Evolutionary conservation across 2,329 filamentous ascomycete species (phyloP), one percentile per base, ranked within the genome.

Genomic region (Chrysoporthe deuterocubensis): DNA sequence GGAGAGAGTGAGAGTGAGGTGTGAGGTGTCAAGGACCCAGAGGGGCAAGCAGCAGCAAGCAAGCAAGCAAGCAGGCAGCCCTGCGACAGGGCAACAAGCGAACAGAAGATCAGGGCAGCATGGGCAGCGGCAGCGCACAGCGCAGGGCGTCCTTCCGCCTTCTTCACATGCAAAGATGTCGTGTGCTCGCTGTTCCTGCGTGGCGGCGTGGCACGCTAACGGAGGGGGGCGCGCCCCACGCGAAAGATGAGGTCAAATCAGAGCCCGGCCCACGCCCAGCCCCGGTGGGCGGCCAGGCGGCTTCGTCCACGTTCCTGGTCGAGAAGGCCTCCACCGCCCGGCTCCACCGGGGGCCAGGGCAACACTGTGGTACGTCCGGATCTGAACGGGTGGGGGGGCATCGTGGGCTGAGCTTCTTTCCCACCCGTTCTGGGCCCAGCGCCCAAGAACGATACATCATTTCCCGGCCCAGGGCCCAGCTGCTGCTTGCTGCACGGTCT

Each of bases 171-270:
- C 54, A 57, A 57, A 40, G 4, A 40, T 54, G 50, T 54, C 50
- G 50, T 34, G 50, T 54, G 50, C 50, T 32, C 21, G 26, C 43
- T 61, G 58, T 61, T 61, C 58, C 58, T 61, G 58, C 58, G 60
- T 52, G 60, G 43, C 60, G 18, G 60, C 60, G 60, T 62, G 60
- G 60, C 60, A 62, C 26, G 57, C 57, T 44, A 37, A 37, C 57
- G 40, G 40, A 44, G 40, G 14, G 57, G 40, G 37, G 40, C 57
- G 21, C 34, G n/a, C 42, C 43, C 60, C 60, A 48, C 34, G 60
- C 60, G 26, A 26, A 62, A 34, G 44, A 62, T 62, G 60, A 62
- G 60, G 40, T 62, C 60, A 50, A 62, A 52, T 37, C 60, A 62
- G 60, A 14, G 44, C 43, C 26, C 37, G 44, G 44, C 60, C 60